Evolutionary conservation across 2,329 filamentous ascomycete species (phyloP), one percentile per base, ranked within the genome.

Genomic region (Zymoseptoria brevis): DNA sequence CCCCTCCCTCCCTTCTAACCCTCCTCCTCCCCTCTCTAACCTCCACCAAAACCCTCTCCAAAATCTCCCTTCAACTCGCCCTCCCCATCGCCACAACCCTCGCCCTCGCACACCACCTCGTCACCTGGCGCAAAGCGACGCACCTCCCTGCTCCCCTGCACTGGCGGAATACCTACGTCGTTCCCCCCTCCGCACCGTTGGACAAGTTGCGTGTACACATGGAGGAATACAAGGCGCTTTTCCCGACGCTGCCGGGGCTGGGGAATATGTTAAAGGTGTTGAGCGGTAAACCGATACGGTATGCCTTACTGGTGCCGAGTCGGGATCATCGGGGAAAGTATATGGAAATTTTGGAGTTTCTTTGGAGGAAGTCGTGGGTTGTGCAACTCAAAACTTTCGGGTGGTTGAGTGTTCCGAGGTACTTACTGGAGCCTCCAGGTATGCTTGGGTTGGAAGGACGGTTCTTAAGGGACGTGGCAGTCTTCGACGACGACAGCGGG

Each of bases 101-200:
- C 63, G 87, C 90, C 66, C 89, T 96, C 62, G 91, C 92, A 8
- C 88, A 90, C 59, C 94, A 97, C 76, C 87, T 99, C 63, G 91
- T 97, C 62, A 96, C 95, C 76, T 97, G 93, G 92, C 87, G 94
- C 22, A 87, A 92, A 59, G 94, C 93, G 53, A 93, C 97, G 49
- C 16, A 19, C 8, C 48, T 56, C 6, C 41, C 30, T 4, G 89
- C 90, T 4, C 94, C 94, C 0, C 82, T 99, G 5, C 91, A 96
- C 69, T 88, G 89, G 50, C 83, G 92, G 53, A 92, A 97, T 71
- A 88, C 87, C 9, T 99, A 97, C 73, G 88, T 97, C 35, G 84
- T 96, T 26, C 95, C 90, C 1, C 92, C 93, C 0, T 95, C 96
- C 71, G 91, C 90, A 62, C 87, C 96, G 68, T 82, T 91, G 67